Conservation (phyloP, 306 rosid species). For the Pachyrhizus erosus region DNA sequence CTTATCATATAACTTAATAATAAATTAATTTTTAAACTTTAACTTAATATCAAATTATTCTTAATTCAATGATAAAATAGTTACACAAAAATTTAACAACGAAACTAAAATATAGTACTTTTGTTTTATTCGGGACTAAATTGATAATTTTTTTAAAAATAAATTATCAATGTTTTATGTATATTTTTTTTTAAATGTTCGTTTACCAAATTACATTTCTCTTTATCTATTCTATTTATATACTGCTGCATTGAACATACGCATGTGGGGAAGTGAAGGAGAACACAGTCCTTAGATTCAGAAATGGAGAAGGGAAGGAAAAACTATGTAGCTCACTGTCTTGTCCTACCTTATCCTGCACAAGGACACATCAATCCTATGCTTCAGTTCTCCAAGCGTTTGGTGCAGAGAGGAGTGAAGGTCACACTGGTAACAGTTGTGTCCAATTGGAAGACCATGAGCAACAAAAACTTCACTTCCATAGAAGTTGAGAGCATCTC, state of each 20-base stretch:
- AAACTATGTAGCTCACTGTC: slow-evolving; percentile 39
- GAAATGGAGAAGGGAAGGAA: slow-evolving; percentile 40
- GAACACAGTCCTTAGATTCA: not conserved
- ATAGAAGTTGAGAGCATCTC: slow-evolving; percentile 52
- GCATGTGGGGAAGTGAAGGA: not conserved
- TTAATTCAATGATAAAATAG: too few relatives aligned
- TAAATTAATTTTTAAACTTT: too few relatives aligned
- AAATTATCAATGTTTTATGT: too few relatives aligned
- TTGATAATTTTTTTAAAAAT: too few relatives aligned
- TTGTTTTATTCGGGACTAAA: too few relatives aligned
- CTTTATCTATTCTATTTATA: too few relatives aligned
- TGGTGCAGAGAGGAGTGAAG: slow-evolving; percentile 47
- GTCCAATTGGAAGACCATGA: slow-evolving; percentile 19
- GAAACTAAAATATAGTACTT: too few relatives aligned
- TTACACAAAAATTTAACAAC: too few relatives aligned
- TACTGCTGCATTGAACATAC: not conserved
- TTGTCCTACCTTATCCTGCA: slow-evolving; percentile 47
- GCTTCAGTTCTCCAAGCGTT: slow-evolving; percentile 55
- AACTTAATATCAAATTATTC: too few relatives aligned
- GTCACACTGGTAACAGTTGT: slow-evolving; percentile 44
- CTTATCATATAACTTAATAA: too few relatives aligned
- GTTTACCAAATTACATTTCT: too few relatives aligned
- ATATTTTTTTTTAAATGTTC: too few relatives aligned
- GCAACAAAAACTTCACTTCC: not conserved
- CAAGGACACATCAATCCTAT: slow-evolving; percentile 59